Conservation (phyloP, 345 rosid genomes). For the Corchorus olitorius region DNA sequence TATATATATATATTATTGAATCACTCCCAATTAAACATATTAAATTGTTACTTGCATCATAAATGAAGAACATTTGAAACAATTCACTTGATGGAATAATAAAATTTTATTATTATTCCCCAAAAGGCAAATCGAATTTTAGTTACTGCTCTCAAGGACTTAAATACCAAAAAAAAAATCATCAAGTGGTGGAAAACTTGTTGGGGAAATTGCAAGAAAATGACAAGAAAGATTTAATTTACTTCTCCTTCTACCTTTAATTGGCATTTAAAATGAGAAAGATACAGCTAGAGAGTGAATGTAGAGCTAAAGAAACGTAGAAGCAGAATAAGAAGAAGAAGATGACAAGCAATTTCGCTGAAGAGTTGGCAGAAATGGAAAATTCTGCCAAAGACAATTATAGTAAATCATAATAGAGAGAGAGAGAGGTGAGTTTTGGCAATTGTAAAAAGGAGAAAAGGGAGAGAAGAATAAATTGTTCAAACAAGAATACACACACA, state of each 20-base stretch:
- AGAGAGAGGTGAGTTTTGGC: neutral
- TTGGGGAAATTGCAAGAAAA: no score
- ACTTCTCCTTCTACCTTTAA: no score
- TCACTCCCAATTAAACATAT: neutral
- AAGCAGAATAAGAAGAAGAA: neutral
- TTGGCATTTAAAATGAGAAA: no score
- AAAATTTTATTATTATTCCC: no score
- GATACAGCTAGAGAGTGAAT: slow-evolving; percentile 7
- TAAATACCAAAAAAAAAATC: no score
- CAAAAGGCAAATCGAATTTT: no score
- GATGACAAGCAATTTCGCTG: neutral
- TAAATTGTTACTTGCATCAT: no score
- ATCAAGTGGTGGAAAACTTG: no score
- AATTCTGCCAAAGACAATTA: neutral
- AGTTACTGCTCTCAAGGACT: no score
- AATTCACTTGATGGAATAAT: no score
- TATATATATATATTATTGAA: neutral
- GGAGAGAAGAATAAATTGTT: neutral
- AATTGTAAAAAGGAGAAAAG: neutral
- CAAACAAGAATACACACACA: neutral
- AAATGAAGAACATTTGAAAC: no score
- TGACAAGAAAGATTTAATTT: no score
- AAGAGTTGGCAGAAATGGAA: neutral
- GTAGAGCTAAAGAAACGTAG: slow-evolving; percentile 6
- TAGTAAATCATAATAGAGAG: neutral